phyloP scores from a whole-genome alignment of 2,329 filamentous ascomycete genomes.

The Phialocephala sp. region DNA sequence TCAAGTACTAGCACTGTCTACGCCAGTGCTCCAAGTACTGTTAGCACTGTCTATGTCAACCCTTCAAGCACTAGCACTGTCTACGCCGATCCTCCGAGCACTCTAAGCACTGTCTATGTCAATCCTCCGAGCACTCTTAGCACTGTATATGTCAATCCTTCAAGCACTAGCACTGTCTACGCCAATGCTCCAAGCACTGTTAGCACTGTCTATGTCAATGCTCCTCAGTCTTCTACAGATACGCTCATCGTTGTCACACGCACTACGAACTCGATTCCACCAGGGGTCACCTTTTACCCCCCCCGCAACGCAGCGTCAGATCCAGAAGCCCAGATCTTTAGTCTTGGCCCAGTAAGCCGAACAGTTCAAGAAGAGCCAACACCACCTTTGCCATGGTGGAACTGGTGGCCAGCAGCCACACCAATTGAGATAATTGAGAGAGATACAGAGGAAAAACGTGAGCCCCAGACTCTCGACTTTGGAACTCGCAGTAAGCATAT shows the following conservation, averaged over 20 bases:
- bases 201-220: not conserved
- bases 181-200: not conserved
- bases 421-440: not conserved
- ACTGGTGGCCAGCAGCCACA: not conserved
- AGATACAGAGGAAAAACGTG: constrained; percentile 1
- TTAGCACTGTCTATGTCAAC: not conserved
- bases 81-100: not conserved
- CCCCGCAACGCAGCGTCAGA: not conserved
- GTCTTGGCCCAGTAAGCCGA: constrained; percentile 1
- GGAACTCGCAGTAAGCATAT: not conserved
- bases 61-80: not conserved
- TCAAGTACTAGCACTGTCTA: not conserved
- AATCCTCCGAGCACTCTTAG: not conserved
- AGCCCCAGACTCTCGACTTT: constrained; percentile 9
- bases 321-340: not conserved
- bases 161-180: not conserved
- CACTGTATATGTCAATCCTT: not conserved
- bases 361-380: not conserved
- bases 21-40: not conserved
- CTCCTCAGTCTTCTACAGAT: not conserved
- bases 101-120: not conserved
- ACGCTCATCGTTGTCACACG: not conserved
- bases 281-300: not conserved
- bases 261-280: not conserved
- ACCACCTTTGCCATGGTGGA: constrained; percentile 9